These are phyloP conservation scores for Moesziomyces sp. DNA, from an alignment of 1,284 basidiomycete species.

Conservation along the genomic window DNA sequence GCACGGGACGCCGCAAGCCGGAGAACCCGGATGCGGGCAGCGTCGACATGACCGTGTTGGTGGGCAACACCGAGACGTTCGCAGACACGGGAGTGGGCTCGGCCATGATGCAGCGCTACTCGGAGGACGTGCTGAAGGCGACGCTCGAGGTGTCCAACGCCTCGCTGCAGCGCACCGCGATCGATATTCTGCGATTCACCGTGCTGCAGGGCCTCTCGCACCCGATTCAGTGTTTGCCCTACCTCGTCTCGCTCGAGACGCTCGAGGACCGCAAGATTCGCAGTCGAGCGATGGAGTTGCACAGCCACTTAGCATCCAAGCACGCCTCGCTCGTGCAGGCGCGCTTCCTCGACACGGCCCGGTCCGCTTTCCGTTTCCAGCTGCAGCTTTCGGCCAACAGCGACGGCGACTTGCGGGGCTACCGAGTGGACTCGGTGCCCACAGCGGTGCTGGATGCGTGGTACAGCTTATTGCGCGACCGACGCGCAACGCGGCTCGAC, in stretches of 20 bases:
- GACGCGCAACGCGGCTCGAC: conserved; percentile 82
- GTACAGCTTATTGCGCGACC: conserved; percentile 90
- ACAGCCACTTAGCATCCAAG: conserved; percentile 84
- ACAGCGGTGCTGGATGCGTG: conserved; percentile 76
- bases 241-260: conserved; percentile 92
- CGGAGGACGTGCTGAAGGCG: conserved; percentile 82
- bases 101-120: conserved; percentile 90
- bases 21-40: conserved; percentile 73
- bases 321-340: conserved; percentile 89
- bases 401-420: conserved; percentile 25
- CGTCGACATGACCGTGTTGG: conserved; percentile 79
- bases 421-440: conserved; percentile 21
- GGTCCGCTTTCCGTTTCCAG: conserved; percentile 85
- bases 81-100: conserved; percentile 97
- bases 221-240: conserved; percentile 90
- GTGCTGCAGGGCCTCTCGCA: conserved; percentile 95
- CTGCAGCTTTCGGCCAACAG: conserved; percentile 7
- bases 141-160: conserved; percentile 70
- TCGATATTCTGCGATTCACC: conserved; percentile 90
- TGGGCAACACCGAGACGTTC: conserved; percentile 92
- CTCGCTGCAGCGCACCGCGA: conserved; percentile 81
- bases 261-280: conserved; percentile 76
- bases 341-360: conserved; percentile 82
- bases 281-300: conserved; percentile 81
- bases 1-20: conserved; percentile 32